Base-by-base conservation (phyloP, 2,329 filamentous ascomycete genomes). In the Lomentospora prolificans region DNA sequence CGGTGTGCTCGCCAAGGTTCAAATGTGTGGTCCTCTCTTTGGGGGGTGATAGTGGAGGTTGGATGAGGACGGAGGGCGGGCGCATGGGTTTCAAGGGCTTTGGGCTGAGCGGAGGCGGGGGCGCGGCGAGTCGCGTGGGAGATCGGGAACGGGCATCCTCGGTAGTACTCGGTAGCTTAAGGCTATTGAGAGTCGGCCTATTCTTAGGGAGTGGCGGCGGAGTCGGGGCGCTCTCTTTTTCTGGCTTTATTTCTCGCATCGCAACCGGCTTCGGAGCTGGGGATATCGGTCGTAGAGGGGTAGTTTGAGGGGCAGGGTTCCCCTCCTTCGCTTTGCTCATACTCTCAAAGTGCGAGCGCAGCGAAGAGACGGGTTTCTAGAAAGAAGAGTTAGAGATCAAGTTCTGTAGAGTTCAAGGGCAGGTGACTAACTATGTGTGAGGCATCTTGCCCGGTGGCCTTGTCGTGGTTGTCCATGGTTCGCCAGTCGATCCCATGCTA, bases 281-380 rank as follows among this genome's bases (percentile, higher is more conserved):
- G 9, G 71, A 72, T 39, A 67, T 62, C 19, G 67, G 64, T 55
- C 68, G 66, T 17, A 66, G 63, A 31, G 64, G 62, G 28, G 63
- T 58, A 31, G 54, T 27, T 41, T 54, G 17, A 30, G 58, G 65
- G 25, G 66, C 58, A 25, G 63, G 59, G 50, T 62, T 64, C 62
- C 63, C 68, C 58, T 73, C 68, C 56, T 72, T 72, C 55, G 68
- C 60, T 65, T 76, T 80, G 61, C 79, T 75, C 74, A 92, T 83
- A 66, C 86, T 89, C 74, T 94, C 89, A 68, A 92, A 94, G 63
- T 87, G 85, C 60, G 87, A 89, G 59, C 85, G 80, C 58, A 94
- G 75, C 53, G 88, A 91, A 53, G 89, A 94, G 53, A 94, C 88
- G 25, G 89, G 87, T 73, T 85, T 89, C 86, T 90, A 60, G 4